Evolutionary conservation across 352 stramenopile species (phyloP), one percentile per base, ranked within the genome.

Genomic region (Albugo candida): DNA sequence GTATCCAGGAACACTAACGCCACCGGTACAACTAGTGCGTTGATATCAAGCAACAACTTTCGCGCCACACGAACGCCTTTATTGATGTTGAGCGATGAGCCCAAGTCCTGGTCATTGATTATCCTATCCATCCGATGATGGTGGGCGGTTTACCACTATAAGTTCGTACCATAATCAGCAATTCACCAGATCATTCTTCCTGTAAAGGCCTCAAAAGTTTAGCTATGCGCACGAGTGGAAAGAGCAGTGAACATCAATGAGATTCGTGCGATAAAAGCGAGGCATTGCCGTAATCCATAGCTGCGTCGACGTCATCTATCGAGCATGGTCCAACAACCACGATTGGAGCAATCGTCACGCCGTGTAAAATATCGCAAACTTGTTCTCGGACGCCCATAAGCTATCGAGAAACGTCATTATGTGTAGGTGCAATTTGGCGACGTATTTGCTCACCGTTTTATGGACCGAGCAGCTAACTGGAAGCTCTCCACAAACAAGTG

Each of bases 81-180:
- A 63, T 92, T 92, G 55, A 92, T 92, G 45, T 87, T 83, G 55
- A 83, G 88, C 13, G 70, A 81, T 47, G 81, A 70, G 54, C 83
- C 53, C 10, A 89, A 64, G 45, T 89, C 74, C 34, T 72, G 76
- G 58, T 89, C 76, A 54, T 89, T 89, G 54, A 89, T 89, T 24
- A 89, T 56, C 10, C 76, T 73, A 51, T 89, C 86, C 86, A 89
- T 19, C 76, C 76, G 27, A 89, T 63, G 0, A 73, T 89, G 17
- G 76, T 89, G 45, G 73, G 73, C 19, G 76, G 76, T 56, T 89
- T 89, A 52, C 86, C 76, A 52, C 86, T 86, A 66, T 89, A 89
- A 21, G 76, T 83, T 59, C 76, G 71, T 73, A 89, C 86, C 55
- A 86, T 78, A 45, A 89, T 63, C 42, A 86, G 54, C 39, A 89